Percentiles rank a stretch among this genome's conserved stretches.
phyloP scores from a whole-genome alignment of 495 filamentous ascomycete genomes.

The Tirmania nivea region DNA sequence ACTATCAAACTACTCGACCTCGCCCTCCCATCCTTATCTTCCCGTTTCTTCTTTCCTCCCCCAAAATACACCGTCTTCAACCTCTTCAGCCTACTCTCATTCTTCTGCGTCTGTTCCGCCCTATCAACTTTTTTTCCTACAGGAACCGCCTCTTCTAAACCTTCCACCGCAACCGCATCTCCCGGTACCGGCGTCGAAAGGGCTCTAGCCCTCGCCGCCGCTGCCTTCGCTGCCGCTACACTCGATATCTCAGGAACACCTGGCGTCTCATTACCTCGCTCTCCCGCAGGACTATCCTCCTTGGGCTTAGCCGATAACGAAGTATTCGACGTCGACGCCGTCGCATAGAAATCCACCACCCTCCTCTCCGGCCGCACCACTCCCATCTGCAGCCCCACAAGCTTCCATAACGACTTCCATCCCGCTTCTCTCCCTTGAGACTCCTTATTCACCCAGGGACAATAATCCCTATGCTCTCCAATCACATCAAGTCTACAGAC shows the following conservation, averaged over 20 bases:
- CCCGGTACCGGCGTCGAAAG: too few species aligned
- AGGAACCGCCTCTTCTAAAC: background rate
- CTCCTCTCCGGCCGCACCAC: background rate
- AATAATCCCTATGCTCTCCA: conserved; percentile 20
- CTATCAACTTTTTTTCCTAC: background rate
- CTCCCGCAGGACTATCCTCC: background rate
- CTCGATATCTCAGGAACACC: background rate
- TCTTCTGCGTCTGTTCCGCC: background rate
- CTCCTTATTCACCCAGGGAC: conserved; percentile 15
- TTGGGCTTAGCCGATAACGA: background rate
- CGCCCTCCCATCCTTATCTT: background rate
- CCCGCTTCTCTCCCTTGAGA: conserved; percentile 17
- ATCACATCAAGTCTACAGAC: conserved; percentile 16
- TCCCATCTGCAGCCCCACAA: conserved; percentile 6
- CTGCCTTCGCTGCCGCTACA: background rate
- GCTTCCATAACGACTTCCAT: conserved; percentile 11
- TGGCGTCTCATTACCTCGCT: background rate
- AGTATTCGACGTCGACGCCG: background rate
- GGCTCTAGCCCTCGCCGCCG: background rate
- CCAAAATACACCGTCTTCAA: conserved; percentile 19
- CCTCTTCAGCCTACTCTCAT: conserved; percentile 9
- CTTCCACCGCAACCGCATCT: too few species aligned
- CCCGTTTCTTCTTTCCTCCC: conserved; percentile 9
- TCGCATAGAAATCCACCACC: background rate
- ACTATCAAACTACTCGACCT: background rate